Conservation (phyloP, 768 basidiomycete genomes). For the Lactifluus echinatus region DNA sequence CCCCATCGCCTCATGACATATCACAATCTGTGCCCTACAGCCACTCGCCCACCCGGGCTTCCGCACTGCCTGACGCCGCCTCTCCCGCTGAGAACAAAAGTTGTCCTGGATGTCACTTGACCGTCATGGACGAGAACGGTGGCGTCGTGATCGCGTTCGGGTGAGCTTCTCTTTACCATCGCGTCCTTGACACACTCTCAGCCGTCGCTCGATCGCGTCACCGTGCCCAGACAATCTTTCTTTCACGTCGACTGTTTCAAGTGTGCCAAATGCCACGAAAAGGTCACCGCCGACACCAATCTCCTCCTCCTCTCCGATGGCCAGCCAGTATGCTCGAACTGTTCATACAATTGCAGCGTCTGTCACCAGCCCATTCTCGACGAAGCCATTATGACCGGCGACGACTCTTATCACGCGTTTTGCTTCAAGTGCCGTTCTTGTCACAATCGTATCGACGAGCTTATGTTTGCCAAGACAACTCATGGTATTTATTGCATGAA, state of each 20-base stretch:
- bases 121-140: constrained; percentile 72
- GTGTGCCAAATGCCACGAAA: constrained; percentile 89
- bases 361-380: constrained; percentile 92
- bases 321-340: constrained; percentile 90
- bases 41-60: not conserved
- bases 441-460: constrained; percentile 89
- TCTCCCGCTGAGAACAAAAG: constrained; percentile 42
- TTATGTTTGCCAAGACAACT: constrained; percentile 96
- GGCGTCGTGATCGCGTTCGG: constrained; percentile 94
- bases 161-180: constrained; percentile 34
- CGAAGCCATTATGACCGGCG: constrained; percentile 99
- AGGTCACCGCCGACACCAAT: constrained; percentile 95
- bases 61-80: constrained; percentile 15
- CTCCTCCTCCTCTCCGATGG: constrained; percentile 95
- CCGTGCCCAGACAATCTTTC: constrained; percentile 69
- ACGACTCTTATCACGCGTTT: constrained; percentile 96
- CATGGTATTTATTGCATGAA: constrained; percentile 99
- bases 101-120: constrained; percentile 77
- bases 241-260: constrained; percentile 96
- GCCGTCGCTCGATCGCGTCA: not conserved
- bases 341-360: constrained; percentile 93
- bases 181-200: too few relatives aligned
- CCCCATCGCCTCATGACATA: constrained; percentile 10
- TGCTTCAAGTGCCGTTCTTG: constrained; percentile 99
- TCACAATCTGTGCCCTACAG: constrained; percentile 8